Conservation (phyloP, 176 grass and related monocot species). For the Musa beccarii region DNA sequence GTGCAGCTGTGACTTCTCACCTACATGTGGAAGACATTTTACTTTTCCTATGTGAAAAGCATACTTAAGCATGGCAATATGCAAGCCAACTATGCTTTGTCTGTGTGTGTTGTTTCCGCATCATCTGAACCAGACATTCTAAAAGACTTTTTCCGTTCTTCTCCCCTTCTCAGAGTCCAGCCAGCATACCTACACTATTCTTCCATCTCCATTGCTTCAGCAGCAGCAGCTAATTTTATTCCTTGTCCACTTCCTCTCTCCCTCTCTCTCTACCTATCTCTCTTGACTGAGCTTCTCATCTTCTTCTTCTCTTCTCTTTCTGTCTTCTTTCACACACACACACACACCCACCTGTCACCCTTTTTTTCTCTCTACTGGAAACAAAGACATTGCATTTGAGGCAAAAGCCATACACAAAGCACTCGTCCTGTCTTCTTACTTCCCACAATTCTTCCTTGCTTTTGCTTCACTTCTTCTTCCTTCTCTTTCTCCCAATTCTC, state of each 20-base stretch:
- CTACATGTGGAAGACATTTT: background rate
- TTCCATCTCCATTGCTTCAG: no score
- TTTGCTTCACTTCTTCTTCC: background rate
- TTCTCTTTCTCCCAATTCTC: constrained; percentile 8
- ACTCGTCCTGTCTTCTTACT: background rate
- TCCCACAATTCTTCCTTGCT: background rate
- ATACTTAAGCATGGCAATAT: no score
- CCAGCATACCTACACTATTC: no score
- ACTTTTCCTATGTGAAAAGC: no score
- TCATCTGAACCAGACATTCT: no score
- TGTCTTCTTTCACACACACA: background rate
- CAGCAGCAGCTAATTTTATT: no score
- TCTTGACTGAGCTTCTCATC: background rate
- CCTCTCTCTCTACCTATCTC: background rate
- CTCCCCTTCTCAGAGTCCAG: no score
- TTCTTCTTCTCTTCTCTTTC: background rate
- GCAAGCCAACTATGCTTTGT: no score
- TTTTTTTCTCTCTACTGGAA: background rate
- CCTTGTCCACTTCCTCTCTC: background rate
- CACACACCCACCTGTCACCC: background rate
- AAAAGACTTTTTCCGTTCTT: no score
- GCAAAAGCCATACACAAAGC: background rate
- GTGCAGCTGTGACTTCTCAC: background rate
- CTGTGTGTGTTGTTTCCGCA: no score
- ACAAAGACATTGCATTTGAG: background rate